Evolutionary conservation across 2,329 filamentous ascomycete genomes (phyloP).

Genomic region (Immersiporthe knoxdaviesiana): DNA sequence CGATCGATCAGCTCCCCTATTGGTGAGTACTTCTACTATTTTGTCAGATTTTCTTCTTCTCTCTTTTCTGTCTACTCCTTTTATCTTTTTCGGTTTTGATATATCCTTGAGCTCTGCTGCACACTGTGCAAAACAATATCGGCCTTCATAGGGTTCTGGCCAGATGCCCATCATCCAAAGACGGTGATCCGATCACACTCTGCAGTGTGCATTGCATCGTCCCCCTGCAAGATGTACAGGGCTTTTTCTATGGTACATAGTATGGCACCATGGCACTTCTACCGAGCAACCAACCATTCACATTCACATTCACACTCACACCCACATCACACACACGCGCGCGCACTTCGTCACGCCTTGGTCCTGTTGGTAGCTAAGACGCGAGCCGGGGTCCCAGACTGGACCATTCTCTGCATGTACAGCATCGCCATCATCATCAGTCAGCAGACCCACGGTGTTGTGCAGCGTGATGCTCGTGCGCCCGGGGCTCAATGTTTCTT

Average conservation of each 20-base stretch:
- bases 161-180: slow-evolving; percentile 21
- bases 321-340: background rate
- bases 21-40: background rate
- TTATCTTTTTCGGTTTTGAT: too few relatives aligned
- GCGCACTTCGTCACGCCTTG: slow-evolving; percentile 16
- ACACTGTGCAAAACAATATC: background rate
- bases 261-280: background rate
- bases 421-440: background rate
- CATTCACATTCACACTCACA: background rate
- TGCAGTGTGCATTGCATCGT: slow-evolving; percentile 19
- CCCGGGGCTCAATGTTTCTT: slow-evolving; percentile 15
- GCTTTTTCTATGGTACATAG: background rate
- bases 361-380: slow-evolving; percentile 16
- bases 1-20: background rate
- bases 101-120: background rate
- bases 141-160: slow-evolving; percentile 12
- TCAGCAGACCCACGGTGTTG: background rate
- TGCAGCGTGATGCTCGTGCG: slow-evolving; percentile 19
- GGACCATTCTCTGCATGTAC: background rate
- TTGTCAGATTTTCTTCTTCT: background rate
- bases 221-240: slow-evolving; percentile 12
- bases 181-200: slow-evolving; percentile 27
- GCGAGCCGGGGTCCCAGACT: slow-evolving; percentile 18
- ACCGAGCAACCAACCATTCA: background rate
- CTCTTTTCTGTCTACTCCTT: background rate